A percentile compares a stretch with the other conserved stretches of the same genome.
These are phyloP conservation scores for Didymellaceae sp. DNA, from an alignment of 2,329 filamentous ascomycete species.

Conservation along the genomic window DNA sequence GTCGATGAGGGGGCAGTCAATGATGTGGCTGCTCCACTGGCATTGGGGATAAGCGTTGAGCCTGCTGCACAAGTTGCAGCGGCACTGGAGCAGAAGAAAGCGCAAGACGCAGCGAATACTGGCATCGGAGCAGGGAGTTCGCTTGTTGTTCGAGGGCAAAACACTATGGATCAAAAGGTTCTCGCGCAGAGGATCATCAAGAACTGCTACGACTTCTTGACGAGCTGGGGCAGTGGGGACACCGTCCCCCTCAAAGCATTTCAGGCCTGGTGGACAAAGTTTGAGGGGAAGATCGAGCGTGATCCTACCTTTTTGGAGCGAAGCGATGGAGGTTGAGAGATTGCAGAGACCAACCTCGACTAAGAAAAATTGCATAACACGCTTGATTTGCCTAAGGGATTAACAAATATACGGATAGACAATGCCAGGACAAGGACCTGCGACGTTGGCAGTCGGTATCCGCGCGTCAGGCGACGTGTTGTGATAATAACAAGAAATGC, in stretches of 20 bases:
- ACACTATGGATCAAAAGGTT: conserved; percentile 64
- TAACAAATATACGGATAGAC: no score
- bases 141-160: conserved; percentile 45
- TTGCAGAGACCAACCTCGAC: no score
- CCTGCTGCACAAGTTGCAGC: conserved; percentile 72
- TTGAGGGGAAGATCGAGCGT: conserved; percentile 82
- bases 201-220: conserved; percentile 95
- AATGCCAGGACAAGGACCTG: no score
- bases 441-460: no score
- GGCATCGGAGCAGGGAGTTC: conserved; percentile 30
- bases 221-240: conserved; percentile 81
- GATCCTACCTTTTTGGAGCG: conserved; percentile 91
- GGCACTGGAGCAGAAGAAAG: conserved; percentile 68
- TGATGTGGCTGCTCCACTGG: conserved; percentile 53
- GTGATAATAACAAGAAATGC: no score
- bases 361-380: no score
- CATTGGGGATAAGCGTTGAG: conserved; percentile 85
- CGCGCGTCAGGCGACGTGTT: no score
- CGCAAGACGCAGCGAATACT: conserved; percentile 40
- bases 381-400: no score
- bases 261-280: conserved; percentile 97
- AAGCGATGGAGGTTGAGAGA: conserved; percentile 56
- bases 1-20: conserved; percentile 47
- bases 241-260: conserved; percentile 94
- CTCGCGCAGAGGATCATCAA: conserved; percentile 93